Base-by-base conservation (phyloP, 495 filamentous ascomycete species). In the Cladorrhinum samala region DNA sequence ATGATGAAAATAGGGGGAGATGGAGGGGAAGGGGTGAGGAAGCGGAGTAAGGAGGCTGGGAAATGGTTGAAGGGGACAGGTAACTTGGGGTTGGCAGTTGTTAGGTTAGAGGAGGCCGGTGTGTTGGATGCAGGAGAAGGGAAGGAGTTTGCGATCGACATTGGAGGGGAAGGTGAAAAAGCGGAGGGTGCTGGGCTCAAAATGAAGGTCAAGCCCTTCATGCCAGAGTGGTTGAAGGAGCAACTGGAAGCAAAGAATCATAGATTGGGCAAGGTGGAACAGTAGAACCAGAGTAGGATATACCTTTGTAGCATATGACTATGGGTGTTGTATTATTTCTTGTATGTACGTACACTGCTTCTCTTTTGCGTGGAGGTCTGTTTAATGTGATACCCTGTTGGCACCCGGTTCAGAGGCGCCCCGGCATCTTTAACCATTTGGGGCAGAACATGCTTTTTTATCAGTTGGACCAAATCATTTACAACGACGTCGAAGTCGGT, bases 81-180 rank as follows among this genome's bases (percentile, higher is more conserved):
- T 0, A 95, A 95, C 63, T 71, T 97, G 19, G 93, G 92, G 2
- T 70, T 98, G 45, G 91, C 83, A n/a, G 63, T 96, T 44, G 96
- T 91, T 61, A 79, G 92, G 53, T 63, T 98, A 64, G 91, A 87
- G 64, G 75, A 76, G 56, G 65, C 84, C 0, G 72, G 71, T 2
- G 81, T 74, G 68, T 57, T 63, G 46, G 74, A 66, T 42, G 61
- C 9, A 19, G 50, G 13, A 27, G 53, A 61, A 13, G 56, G 51
- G 25, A 73, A 75, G 50, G 75, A 79, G 61, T 77, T 78, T 47
- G 68, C 71, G 13, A 58, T 79, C 9, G 65, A 61, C 19, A 64
- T 65, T 44, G 53, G 25, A 3, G 56, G 37, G 56, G 63, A 58
- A 5, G 59, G 23, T 13, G 55, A 52, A 37, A 51, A 55, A 39